Conservation (phyloP, 306 rosid species). For the Quercus bicolor region DNA sequence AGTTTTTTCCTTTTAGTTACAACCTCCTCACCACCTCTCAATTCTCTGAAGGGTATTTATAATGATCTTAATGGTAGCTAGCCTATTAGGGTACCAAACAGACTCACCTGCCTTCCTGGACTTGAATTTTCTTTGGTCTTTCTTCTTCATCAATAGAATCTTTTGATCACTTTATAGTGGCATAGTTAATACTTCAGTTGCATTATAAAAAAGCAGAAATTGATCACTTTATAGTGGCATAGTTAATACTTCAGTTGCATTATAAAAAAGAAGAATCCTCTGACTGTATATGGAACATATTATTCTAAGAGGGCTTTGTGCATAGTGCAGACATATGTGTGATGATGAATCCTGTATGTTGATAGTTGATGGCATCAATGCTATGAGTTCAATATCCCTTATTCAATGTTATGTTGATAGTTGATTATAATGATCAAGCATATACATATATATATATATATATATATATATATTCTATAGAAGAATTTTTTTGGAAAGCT, state of each 20-base stretch:
- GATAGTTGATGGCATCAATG: neutral
- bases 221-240: neutral
- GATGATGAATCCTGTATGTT: neutral
- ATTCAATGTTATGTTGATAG: no score
- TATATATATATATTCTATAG: neutral
- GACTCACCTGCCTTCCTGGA: neutral
- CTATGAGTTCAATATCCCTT: neutral
- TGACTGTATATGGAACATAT: neutral
- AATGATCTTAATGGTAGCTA: neutral
- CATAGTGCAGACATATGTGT: neutral
- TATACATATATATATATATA: neutral
- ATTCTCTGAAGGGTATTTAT: conserved; percentile 10
- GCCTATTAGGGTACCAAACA: neutral
- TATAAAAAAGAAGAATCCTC: neutral
- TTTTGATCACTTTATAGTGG: neutral
- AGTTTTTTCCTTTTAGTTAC: neutral
- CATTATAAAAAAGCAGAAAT: neutral
- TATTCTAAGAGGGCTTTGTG: neutral
- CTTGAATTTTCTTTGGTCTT: neutral
- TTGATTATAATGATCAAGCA: neutral
- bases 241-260: no score
- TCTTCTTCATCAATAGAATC: neutral
- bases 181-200: no score
- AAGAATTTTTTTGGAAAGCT: neutral
- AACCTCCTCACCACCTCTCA: neutral